Evolutionary conservation across 164 flowering plant genomes (phyloP).

Genomic region (Stephania japonica): DNA sequence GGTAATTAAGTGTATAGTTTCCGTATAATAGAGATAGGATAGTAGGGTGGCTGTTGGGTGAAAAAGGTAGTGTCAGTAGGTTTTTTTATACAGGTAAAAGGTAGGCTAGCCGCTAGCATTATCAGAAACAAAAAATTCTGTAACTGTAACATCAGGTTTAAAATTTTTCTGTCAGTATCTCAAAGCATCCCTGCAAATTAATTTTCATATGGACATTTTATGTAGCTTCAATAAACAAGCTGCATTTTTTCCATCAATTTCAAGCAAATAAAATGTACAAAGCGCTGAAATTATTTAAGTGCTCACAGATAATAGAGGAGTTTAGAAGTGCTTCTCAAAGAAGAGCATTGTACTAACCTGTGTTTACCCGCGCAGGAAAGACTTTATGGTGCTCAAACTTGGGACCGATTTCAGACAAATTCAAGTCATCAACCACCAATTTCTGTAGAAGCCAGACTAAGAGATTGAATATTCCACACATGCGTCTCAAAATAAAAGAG

Average conservation of each 20-base stretch:
- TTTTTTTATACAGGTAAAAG: not conserved
- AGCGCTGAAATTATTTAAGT: not conserved
- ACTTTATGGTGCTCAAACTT: constrained; percentile 82
- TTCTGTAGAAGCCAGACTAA: constrained; percentile 39
- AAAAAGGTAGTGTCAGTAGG: too few relatives aligned
- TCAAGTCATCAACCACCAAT: constrained; percentile 72
- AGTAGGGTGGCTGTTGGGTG: too few relatives aligned
- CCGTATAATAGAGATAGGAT: too few relatives aligned
- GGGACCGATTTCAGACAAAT: constrained; percentile 85
- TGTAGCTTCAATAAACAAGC: not conserved
- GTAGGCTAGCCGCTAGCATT: not conserved
- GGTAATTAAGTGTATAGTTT: too few relatives aligned
- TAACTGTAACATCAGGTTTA: not conserved
- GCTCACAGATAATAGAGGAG: not conserved
- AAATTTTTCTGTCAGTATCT: not conserved
- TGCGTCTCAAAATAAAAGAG: not conserved
- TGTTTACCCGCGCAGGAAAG: constrained; percentile 93
- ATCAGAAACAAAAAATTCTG: not conserved
- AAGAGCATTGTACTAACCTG: constrained; percentile 47
- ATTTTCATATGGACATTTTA: not conserved
- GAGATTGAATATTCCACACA: not conserved
- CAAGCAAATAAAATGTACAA: not conserved
- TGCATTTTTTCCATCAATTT: not conserved
- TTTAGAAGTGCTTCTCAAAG: not conserved
- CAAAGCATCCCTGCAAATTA: not conserved